Conservation (phyloP, 495 filamentous ascomycete genomes). For the Glutinoglossum americanum region DNA sequence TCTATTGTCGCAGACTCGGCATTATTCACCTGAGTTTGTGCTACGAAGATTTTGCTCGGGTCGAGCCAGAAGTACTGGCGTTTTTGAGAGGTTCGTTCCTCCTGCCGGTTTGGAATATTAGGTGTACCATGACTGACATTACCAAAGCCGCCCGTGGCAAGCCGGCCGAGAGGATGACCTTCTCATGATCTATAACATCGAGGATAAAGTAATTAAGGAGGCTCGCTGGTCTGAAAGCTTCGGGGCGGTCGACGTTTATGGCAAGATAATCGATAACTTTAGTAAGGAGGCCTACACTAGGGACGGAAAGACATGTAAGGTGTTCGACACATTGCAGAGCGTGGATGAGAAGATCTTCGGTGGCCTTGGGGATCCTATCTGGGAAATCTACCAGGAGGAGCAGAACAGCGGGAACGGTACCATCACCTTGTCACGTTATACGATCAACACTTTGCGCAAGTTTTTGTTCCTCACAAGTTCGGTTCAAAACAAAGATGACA, state of each 20-base stretch:
- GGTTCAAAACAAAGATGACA: constrained; percentile 11
- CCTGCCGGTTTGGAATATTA: neutral
- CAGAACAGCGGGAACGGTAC: constrained; percentile 6
- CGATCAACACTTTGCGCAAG: constrained; percentile 14
- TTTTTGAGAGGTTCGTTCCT: neutral
- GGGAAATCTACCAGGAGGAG: constrained; percentile 12
- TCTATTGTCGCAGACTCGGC: neutral
- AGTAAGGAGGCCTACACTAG: constrained; percentile 8
- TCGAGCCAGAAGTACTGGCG: neutral
- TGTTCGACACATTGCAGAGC: constrained; percentile 12
- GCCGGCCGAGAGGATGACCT: neutral
- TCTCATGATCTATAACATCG: constrained; percentile 12
- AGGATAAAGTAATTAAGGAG: constrained; percentile 12
- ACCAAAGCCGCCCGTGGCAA: neutral
- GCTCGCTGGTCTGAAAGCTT: constrained; percentile 14
- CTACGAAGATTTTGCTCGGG: neutral
- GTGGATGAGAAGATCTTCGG: constrained; percentile 14
- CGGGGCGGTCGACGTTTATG: constrained; percentile 14
- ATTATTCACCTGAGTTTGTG: neutral
- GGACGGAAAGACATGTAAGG: constrained; percentile 9
- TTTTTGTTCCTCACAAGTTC: constrained; percentile 15
- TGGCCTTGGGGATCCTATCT: constrained; percentile 14
- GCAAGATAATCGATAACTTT: constrained; percentile 14
- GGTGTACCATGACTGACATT: neutral
- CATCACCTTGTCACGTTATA: constrained; percentile 11